Evolutionary conservation across 129 eudicot species (phyloP).

Genomic region (Solidago caesia): DNA sequence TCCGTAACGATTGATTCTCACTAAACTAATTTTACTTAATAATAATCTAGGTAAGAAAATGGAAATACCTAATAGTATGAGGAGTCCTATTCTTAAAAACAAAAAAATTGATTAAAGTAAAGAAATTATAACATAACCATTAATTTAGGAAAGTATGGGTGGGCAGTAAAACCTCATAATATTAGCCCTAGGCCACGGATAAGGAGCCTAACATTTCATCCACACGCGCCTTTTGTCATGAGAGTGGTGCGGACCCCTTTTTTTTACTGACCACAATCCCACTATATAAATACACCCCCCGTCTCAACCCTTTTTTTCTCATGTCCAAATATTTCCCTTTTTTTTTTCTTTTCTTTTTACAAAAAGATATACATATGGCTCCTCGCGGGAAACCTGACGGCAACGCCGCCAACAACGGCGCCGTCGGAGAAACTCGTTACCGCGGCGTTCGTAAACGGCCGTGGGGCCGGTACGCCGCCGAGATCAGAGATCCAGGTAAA

Average conservation of each 20-base stretch:
- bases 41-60: background rate
- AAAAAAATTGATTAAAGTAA: background rate
- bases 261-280: slow-evolving; percentile 8
- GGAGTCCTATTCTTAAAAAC: background rate
- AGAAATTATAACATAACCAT: slow-evolving; percentile 15
- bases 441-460: slow-evolving; percentile 61
- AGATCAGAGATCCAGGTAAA: slow-evolving; percentile 62
- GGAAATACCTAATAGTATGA: background rate
- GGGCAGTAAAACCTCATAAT: slow-evolving; percentile 53
- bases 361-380: slow-evolving; percentile 30
- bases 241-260: slow-evolving; percentile 31
- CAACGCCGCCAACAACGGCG: slow-evolving; percentile 11
- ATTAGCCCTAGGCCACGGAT: slow-evolving; percentile 55
- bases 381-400: slow-evolving; percentile 48
- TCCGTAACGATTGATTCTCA: no score
- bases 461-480: slow-evolving; percentile 69
- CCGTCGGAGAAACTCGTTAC: slow-evolving; percentile 40
- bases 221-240: slow-evolving; percentile 38
- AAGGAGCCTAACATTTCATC: slow-evolving; percentile 39
- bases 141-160: slow-evolving; percentile 39
- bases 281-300: slow-evolving; percentile 35
- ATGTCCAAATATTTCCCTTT: slow-evolving; percentile 16
- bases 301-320: slow-evolving; percentile 21
- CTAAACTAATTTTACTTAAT: no score
- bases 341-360: background rate